phyloP scores from a whole-genome alignment of 1,139 yeast species.

The Hyphopichia burtonii region DNA sequence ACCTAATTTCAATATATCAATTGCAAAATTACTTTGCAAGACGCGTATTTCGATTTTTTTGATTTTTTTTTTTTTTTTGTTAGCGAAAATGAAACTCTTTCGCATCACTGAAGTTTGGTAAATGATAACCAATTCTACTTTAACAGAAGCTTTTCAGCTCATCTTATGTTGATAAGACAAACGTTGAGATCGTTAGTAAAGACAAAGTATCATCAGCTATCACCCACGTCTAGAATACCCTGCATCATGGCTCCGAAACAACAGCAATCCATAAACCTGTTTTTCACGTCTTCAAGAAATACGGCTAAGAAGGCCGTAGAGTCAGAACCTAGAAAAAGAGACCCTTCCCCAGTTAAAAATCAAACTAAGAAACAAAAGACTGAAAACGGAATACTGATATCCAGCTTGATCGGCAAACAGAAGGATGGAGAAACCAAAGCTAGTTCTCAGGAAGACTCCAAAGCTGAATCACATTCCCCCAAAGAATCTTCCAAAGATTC shows the following conservation, averaged over 20 bases:
- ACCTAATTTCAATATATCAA: background rate
- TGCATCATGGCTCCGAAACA: constrained; percentile 25
- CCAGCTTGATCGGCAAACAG: background rate
- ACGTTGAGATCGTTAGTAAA: background rate
- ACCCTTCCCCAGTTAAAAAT: constrained; percentile 3
- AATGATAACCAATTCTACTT: too few species aligned
- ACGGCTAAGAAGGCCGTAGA: constrained; percentile 1
- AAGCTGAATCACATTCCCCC: too few species aligned
- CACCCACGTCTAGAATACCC: background rate
- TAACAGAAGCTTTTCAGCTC: too few species aligned
- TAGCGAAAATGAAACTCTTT: too few species aligned
- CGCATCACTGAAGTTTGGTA: background rate
- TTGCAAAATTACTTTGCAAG: background rate
- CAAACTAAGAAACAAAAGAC: constrained; percentile 5
- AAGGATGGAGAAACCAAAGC: background rate
- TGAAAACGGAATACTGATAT: background rate
- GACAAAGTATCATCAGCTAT: background rate
- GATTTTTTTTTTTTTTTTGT: background rate
- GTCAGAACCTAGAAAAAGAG: background rate
- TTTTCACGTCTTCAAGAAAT: constrained; percentile 16
- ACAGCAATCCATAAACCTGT: constrained; percentile 38
- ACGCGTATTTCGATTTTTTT: background rate
- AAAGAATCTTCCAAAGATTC: background rate
- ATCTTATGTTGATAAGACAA: background rate
- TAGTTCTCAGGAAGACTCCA: too few species aligned